Conservation (phyloP, 306 rosid genomes). For the Quercus dentata region DNA sequence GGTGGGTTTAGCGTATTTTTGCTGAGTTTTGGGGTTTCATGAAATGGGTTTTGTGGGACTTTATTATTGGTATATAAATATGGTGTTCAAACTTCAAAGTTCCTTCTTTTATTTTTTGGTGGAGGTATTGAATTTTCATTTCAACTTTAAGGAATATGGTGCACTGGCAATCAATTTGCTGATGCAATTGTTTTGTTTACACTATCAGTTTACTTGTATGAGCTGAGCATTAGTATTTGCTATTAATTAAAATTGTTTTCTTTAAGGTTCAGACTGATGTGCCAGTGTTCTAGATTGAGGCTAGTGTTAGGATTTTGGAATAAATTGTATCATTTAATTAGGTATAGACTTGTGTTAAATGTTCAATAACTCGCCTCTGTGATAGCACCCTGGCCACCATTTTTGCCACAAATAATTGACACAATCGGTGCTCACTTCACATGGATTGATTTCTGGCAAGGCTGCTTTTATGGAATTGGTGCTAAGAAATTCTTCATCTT, state of each 20-base stretch:
- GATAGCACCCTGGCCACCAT: background rate
- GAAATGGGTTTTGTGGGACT: background rate
- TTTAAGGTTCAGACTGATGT: background rate
- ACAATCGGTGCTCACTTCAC: background rate
- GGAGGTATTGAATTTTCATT: background rate
- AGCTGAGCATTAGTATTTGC: background rate
- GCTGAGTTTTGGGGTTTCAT: background rate
- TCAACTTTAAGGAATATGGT: background rate
- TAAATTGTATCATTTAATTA: background rate
- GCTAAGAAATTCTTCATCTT: background rate
- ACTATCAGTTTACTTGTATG: background rate
- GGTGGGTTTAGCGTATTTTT: slow-evolving; percentile 5
- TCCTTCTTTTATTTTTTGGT: slow-evolving; percentile 1
- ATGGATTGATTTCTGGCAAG: background rate
- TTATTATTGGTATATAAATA: background rate
- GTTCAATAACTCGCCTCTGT: background rate
- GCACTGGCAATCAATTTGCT: background rate
- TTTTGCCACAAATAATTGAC: background rate
- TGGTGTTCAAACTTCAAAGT: background rate
- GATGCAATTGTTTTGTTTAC: background rate
- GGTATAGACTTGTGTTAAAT: background rate
- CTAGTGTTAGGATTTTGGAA: background rate
- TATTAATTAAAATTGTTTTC: background rate
- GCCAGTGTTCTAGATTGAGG: background rate
- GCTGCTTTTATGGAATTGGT: background rate